Conservation (phyloP, 495 filamentous ascomycete species). For the Rusavskia elegans region DNA sequence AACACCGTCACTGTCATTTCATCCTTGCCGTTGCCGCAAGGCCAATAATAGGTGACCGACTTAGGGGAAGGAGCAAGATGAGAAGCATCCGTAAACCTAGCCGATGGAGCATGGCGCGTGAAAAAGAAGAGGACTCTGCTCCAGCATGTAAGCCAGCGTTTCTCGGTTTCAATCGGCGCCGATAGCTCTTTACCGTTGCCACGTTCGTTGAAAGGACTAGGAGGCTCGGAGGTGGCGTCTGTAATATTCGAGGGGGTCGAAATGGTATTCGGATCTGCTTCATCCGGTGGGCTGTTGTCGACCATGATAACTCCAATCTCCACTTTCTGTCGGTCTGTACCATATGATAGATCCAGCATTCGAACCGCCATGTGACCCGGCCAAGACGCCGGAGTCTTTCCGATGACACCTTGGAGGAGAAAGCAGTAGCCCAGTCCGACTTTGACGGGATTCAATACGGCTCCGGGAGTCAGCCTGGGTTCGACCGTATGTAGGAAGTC, state of each 20-base stretch:
- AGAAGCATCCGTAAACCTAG: not conserved
- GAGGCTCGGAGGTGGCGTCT: not conserved
- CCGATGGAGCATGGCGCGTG: not conserved
- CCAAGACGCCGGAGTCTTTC: not conserved
- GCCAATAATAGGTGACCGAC: not conserved
- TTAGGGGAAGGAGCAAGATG: not conserved
- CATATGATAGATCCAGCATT: not conserved
- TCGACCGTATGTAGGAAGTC: not conserved
- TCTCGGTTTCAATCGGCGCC: not conserved
- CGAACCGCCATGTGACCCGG: not conserved
- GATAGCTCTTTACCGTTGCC: too few species aligned
- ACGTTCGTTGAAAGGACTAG: not conserved
- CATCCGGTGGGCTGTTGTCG: not conserved
- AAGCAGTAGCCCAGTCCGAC: not conserved
- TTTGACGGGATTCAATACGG: not conserved
- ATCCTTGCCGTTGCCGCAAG: not conserved
- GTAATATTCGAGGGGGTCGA: too few species aligned
- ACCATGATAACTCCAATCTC: not conserved
- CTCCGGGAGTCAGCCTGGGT: not conserved
- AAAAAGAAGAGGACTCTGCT: not conserved
- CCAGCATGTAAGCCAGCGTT: not conserved
- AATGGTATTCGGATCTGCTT: too few species aligned
- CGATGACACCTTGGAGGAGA: not conserved
- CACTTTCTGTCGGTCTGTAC: not conserved
- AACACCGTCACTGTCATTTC: not conserved